Evolutionary conservation across 148 eudicot genomes (phyloP), one percentile per base, ranked within the genome.

Genomic region (Euryodendron excelsum): DNA sequence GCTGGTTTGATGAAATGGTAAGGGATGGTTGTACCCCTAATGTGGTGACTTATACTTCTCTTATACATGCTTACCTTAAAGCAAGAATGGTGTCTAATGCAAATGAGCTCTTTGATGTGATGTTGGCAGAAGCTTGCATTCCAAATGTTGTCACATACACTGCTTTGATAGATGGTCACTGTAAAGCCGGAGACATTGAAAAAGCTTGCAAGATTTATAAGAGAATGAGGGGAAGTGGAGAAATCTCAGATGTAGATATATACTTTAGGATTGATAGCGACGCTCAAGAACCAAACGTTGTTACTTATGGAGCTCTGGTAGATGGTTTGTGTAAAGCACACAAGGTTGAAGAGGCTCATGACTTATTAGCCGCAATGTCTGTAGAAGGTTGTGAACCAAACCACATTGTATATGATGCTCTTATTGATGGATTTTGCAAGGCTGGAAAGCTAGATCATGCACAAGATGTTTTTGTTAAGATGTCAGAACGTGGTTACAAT

Each of bases 31-130:
- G 98, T 81, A 58, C 87, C 25, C 98, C 99, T 59, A 93, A 85
- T 74, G 98, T 96, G 76, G 99, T 96, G 77, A 96, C 99, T 33
- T 96, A 90, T 88, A 96, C 99, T 60, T 83, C 93, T 55, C 84
- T 93, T 62, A 86, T 96, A 76, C 99, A 96, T 88, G 90, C 91
- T 64, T 92, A 96, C 82, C 97, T 96, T 41, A 96, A 90, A 87
- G 82, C 86, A 61, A 82, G 81, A 82, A 93, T 78, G 78, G 63
- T 82, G 23, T 77, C 80, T 27, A 61, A 79, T 84, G 99, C 97
- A 74, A 88, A 96, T 80, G 85, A 85, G 75, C 85, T 90, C 68
- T 90, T 87, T 73, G 91, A 87, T 69, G 77, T 74, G 83, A 90
- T 90, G 93, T 56, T 88, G 52, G 80, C 83, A 20, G 82, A 82